These are phyloP conservation scores for Malania oleifera DNA, from an alignment of 164 flowering plant genomes.

Conservation along the genomic window DNA sequence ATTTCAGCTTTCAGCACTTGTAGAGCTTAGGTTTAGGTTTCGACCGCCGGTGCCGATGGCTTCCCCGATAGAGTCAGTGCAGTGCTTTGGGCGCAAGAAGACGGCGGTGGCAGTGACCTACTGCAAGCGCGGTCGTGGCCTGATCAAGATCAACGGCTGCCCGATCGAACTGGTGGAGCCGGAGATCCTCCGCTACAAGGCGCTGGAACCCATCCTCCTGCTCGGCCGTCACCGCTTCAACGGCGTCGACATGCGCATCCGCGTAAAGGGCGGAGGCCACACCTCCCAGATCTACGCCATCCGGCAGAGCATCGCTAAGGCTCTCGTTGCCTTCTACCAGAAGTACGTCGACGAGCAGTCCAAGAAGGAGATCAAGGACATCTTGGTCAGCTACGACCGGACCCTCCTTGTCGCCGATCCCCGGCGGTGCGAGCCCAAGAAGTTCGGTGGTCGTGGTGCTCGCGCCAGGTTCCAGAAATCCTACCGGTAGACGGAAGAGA, in stretches of 20 bases:
- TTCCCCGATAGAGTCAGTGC: constrained; percentile 20
- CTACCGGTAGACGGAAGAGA: constrained; percentile 21
- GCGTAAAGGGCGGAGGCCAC: constrained; percentile 30
- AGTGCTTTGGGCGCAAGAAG: constrained; percentile 30
- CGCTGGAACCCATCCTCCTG: constrained; percentile 28
- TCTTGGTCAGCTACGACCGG: constrained; percentile 28
- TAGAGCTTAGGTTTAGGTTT: no score
- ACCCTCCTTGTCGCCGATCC: constrained; percentile 38
- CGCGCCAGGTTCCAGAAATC: constrained; percentile 33
- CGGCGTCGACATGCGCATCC: constrained; percentile 33
- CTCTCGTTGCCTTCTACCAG: constrained; percentile 32
- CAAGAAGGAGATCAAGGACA: constrained; percentile 28
- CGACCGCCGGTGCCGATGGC: no score
- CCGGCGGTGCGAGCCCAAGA: constrained; percentile 33
- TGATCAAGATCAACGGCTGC: constrained; percentile 29
- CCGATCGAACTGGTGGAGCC: constrained; percentile 30
- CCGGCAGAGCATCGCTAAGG: constrained; percentile 29
- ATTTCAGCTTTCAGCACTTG: no score
- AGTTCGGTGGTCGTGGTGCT: constrained; percentile 36
- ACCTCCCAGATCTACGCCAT: constrained; percentile 32
- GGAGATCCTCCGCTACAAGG: constrained; percentile 34
- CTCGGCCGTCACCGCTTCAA: constrained; percentile 30
- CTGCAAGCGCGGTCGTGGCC: constrained; percentile 32
- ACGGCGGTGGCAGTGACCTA: constrained; percentile 34
- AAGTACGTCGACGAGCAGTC: constrained; percentile 29